Evolutionary conservation across 345 rosid genomes (phyloP), one percentile per base, ranked within the genome.

Genomic region (Schrenkiella parvula): DNA sequence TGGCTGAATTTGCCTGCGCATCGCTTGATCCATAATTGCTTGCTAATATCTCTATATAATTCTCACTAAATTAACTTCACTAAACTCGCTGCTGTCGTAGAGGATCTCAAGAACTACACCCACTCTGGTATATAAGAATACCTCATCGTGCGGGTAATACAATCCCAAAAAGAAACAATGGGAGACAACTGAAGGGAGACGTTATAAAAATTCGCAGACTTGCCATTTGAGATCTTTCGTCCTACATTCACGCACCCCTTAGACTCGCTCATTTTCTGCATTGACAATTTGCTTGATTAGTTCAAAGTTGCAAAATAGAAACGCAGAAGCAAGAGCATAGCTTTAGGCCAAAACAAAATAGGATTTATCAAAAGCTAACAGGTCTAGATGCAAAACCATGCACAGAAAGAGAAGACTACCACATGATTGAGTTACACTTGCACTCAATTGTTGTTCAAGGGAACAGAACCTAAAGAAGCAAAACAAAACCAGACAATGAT

Each of bases 101-200:
- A 70, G 10, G 62, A 75, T 38, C 57, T 61, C 57, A 69, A 79
- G 46, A 28, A 73, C 96, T 95, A 91, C 97, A 95, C 96, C 95
- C 95, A 95, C 89, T 95, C 97, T 19, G 99, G 97, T 83, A 93
- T 85, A 89, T 72, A 87, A 74, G 99, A 91, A 64, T 95, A 95
- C 87, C 96, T 91, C 97, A 91, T 95, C 62, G 86, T 89, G 66
- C 99, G 93, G 47, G 91, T 92, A 77, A 84, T 74, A 74, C 99
- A 95, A 79, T 89, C 97, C 99, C 99, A 95, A 79, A 89, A 84
- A 72, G 99, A 95, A 70, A 95, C 92, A 71, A 88, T 87, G 12
- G 99, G 99, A 72, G 92, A 91, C 78, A 92, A 75, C 69, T 81
- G 62, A 69, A 95, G 91, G 22, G 90, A 77, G 67, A 80, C 83